Percentiles rank a stretch among this genome's conserved stretches.
phyloP scores from a whole-genome alignment of 306 rosid genomes.

The Arachis hypogaea region DNA sequence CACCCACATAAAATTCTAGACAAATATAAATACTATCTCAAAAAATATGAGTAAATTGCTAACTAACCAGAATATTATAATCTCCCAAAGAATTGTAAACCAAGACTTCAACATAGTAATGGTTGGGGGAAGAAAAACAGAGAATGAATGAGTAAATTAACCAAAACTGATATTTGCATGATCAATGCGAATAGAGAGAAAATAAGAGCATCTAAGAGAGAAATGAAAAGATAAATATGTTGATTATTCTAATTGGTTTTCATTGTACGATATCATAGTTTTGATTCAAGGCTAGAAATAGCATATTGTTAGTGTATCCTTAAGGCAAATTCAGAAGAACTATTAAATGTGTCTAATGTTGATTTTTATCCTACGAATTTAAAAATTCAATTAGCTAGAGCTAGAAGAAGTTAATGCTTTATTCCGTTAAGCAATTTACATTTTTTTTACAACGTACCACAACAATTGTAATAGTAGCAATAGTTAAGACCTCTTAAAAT shows the following conservation, averaged over 20 bases:
- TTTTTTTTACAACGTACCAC: conserved; percentile 22
- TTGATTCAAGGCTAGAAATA: conserved; percentile 36
- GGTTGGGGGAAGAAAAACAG: neutral
- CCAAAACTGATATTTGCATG: conserved; percentile 31
- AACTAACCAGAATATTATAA: conserved; percentile 15
- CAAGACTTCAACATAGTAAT: neutral
- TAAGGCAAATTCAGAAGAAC: conserved; percentile 22
- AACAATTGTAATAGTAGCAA: neutral
- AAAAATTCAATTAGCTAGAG: conserved; percentile 30
- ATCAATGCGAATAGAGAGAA: conserved; percentile 38
- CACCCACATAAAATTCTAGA: conserved; percentile 21
- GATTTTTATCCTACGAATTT: conserved; percentile 30
- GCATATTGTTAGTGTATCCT: conserved; percentile 35
- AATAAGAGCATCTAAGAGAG: conserved; percentile 24
- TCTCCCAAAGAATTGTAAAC: neutral
- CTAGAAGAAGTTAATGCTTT: conserved; percentile 32
- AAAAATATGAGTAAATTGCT: neutral
- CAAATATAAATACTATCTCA: neutral
- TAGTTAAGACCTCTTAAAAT: too few relatives aligned
- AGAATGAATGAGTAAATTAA: conserved; percentile 37
- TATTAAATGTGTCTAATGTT: conserved; percentile 26
- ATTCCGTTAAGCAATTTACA: conserved; percentile 32
- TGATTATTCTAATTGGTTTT: conserved; percentile 24
- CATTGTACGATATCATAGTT: conserved; percentile 32
- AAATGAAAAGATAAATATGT: conserved; percentile 36